Percentiles rank a stretch among this genome's conserved stretches.
phyloP scores from a whole-genome alignment of 1,284 basidiomycete species.

The Trichosporon sp. region DNA sequence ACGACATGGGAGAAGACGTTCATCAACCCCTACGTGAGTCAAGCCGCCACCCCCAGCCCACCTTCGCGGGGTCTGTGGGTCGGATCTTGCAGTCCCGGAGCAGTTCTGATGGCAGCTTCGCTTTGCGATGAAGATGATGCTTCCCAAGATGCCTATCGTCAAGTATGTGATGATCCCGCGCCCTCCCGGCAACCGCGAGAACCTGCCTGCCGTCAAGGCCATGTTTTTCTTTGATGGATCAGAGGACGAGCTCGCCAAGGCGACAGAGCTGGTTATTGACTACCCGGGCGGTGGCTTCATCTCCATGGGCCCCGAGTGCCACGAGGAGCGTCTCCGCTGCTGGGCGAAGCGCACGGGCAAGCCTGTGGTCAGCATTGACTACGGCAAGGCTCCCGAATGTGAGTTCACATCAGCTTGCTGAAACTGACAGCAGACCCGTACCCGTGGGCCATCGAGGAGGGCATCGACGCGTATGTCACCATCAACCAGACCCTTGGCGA shows the following conservation, averaged over 20 bases:
- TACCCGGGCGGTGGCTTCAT: conserved; percentile 95
- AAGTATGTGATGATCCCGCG: conserved; percentile 76
- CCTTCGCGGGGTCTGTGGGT: neutral
- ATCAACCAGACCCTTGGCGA: conserved; percentile 74
- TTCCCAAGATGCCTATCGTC: conserved; percentile 60
- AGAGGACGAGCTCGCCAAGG: conserved; percentile 61
- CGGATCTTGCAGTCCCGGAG: too few species aligned
- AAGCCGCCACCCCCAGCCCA: neutral
- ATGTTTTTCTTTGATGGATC: conserved; percentile 79
- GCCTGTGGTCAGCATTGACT: conserved; percentile 82
- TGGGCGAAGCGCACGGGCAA: conserved; percentile 78
- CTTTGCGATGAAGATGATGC: conserved; percentile 59
- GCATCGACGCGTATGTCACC: conserved; percentile 80
- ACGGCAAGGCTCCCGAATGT: conserved; percentile 96
- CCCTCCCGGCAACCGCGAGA: conserved; percentile 69
- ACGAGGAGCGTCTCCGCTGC: conserved; percentile 83
- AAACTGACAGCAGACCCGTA: conserved; percentile 66
- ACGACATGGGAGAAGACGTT: conserved; percentile 90
- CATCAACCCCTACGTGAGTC: conserved; percentile 75
- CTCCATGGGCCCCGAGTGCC: conserved; percentile 89
- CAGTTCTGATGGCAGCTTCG: conserved; percentile 58
- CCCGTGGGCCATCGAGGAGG: conserved; percentile 91
- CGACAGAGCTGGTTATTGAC: conserved; percentile 80
- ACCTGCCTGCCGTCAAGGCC: conserved; percentile 66
- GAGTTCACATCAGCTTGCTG: conserved; percentile 37